Conservation (phyloP, 305 asterid genomes). For the Rubia tinctorum region DNA sequence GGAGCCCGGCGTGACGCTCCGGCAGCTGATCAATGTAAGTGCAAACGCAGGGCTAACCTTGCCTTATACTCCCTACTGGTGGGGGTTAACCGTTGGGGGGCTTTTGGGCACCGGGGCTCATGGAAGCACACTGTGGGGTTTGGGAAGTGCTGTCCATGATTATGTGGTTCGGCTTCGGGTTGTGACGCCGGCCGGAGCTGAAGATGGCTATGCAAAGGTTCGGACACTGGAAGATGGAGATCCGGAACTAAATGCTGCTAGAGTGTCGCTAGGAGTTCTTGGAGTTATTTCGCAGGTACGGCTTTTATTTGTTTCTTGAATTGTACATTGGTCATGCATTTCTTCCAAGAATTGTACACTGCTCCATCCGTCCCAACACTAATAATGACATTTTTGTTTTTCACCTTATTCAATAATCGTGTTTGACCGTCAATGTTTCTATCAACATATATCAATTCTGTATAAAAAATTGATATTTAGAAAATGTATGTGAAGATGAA, state of each 20-base stretch:
- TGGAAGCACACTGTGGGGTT: constrained; percentile 28
- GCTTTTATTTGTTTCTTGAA: background rate
- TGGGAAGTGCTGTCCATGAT: constrained; percentile 26
- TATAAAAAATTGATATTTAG: no score
- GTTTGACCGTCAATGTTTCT: no score
- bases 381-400: no score
- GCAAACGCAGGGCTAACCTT: constrained; percentile 1
- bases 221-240: constrained; percentile 10
- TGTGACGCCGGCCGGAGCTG: constrained; percentile 3
- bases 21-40: background rate
- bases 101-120: constrained; percentile 27
- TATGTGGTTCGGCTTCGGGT: constrained; percentile 23
- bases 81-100: constrained; percentile 24
- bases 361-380: no score
- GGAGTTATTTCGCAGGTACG: constrained; percentile 28
- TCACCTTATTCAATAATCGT: no score
- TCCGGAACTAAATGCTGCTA: constrained; percentile 25
- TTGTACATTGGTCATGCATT: no score
- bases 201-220: constrained; percentile 19
- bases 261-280: constrained; percentile 29
- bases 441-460: no score
- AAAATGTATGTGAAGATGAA: no score
- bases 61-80: constrained; percentile 5
- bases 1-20: constrained; percentile 1
- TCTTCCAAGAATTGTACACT: no score